A percentile compares a stretch with the other conserved stretches of the same genome.
These are phyloP conservation scores for Cnidoscolus chayamansa DNA, from an alignment of 441 rosid genomes.

Conservation along the genomic window DNA sequence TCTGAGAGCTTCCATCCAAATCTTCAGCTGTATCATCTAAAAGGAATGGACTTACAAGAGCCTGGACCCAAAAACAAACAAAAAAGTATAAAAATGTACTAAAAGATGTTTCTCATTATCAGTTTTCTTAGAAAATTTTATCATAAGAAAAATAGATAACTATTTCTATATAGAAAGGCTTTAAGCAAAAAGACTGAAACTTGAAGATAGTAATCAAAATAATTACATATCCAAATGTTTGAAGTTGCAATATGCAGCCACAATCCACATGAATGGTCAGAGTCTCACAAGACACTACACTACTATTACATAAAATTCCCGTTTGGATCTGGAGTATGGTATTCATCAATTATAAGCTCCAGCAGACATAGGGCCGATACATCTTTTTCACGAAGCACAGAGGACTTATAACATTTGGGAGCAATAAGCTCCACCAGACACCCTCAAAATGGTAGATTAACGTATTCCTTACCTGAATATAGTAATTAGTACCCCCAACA, in stretches of 20 bases:
- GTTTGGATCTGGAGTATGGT: not conserved
- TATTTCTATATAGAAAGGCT: not conserved
- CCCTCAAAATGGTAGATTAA: slow-evolving; percentile 10
- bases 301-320: not conserved
- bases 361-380: not conserved
- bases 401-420: too few relatives aligned
- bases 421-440: not conserved
- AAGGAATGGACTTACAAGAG: slow-evolving; percentile 78
- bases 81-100: not conserved
- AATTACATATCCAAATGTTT: not conserved
- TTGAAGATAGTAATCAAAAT: not conserved
- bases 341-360: not conserved
- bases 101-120: not conserved
- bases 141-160: not conserved
- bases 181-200: not conserved
- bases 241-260: not conserved
- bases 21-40: slow-evolving; percentile 54
- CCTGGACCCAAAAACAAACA: slow-evolving; percentile 36
- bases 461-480: slow-evolving; percentile 61
- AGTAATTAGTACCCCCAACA: slow-evolving; percentile 89
- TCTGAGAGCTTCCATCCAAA: slow-evolving; percentile 29
- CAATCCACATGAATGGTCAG: not conserved
- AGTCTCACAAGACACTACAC: not conserved
- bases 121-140: not conserved
- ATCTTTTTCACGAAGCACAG: not conserved